A percentile compares a stretch with the other conserved stretches of the same genome.
Evolutionary conservation across 208 protist species (phyloP).

Genomic region (Trypanosoma avium): DNA sequence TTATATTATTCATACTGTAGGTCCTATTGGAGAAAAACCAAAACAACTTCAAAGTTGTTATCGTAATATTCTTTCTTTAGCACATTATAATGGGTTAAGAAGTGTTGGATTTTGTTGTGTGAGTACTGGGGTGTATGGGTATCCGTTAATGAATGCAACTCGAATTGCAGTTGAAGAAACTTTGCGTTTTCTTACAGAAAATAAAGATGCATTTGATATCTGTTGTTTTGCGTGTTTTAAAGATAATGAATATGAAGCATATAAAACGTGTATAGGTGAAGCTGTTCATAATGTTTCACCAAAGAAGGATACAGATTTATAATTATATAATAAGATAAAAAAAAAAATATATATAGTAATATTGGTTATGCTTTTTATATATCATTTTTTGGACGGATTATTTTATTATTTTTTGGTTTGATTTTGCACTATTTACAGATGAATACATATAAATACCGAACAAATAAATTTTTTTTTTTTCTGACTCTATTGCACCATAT

Average conservation of each 20-base stretch:
- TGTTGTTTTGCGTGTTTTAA: conserved; percentile 66
- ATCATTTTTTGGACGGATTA: no score
- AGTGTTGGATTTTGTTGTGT: conserved; percentile 80
- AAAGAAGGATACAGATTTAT: neutral
- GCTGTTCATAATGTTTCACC: neutral
- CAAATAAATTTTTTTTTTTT: neutral
- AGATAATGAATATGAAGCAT: conserved; percentile 29
- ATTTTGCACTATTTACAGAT: no score
- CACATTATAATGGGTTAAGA: conserved; percentile 37
- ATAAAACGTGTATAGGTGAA: conserved; percentile 21
- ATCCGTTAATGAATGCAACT: conserved; percentile 52
- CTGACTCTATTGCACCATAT: neutral
- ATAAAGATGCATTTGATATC: conserved; percentile 33
- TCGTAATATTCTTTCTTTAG: conserved; percentile 44
- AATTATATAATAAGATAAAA: neutral
- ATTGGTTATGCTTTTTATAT: no score
- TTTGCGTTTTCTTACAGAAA: conserved; percentile 31
- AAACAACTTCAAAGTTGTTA: conserved; percentile 59
- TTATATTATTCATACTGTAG: conserved; percentile 83
- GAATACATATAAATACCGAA: no score
- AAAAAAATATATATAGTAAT: neutral
- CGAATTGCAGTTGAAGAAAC: conserved; percentile 63
- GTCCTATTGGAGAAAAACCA: conserved; percentile 71
- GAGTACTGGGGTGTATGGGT: conserved; percentile 89
- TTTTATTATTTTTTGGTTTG: no score